Evolutionary conservation across 345 rosid genomes (phyloP).

Genomic region (Laguncularia racemosa): DNA sequence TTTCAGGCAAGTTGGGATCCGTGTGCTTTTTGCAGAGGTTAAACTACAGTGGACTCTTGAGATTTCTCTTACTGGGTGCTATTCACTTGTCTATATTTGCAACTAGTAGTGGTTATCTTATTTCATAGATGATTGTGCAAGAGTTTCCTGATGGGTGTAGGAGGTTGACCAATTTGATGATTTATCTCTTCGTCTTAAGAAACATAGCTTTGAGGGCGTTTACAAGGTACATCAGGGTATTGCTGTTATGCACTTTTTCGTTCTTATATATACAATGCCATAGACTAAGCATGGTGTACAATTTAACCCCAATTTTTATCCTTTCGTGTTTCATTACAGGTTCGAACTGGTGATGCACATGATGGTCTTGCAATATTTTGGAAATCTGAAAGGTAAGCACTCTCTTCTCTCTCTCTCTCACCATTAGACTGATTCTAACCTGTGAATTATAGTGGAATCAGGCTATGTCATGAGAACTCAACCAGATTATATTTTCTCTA

Average conservation of each 20-base stretch:
- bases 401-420: conserved; percentile 1
- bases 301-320: neutral
- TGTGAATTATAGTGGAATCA: neutral
- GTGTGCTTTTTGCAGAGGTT: neutral
- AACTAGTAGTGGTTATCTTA: too few species aligned
- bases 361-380: conserved; percentile 94
- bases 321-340: conserved; percentile 27
- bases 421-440: neutral
- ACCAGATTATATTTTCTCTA: too few species aligned
- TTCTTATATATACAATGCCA: neutral
- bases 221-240: conserved; percentile 45
- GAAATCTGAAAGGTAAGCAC: conserved; percentile 58
- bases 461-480: too few species aligned
- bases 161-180: conserved; percentile 70
- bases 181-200: conserved; percentile 36
- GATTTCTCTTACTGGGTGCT: too few species aligned
- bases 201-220: conserved; percentile 65
- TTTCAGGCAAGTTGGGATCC: conserved; percentile 48
- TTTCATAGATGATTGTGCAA: too few species aligned
- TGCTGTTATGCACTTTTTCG: neutral
- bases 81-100: too few species aligned
- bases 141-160: conserved; percentile 23
- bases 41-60: neutral
- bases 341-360: conserved; percentile 73
- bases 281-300: neutral